These are phyloP conservation scores for Coemansia sp. DNA, from an alignment of 192 early-diverging fungal genomes.

Conservation along the genomic window DNA sequence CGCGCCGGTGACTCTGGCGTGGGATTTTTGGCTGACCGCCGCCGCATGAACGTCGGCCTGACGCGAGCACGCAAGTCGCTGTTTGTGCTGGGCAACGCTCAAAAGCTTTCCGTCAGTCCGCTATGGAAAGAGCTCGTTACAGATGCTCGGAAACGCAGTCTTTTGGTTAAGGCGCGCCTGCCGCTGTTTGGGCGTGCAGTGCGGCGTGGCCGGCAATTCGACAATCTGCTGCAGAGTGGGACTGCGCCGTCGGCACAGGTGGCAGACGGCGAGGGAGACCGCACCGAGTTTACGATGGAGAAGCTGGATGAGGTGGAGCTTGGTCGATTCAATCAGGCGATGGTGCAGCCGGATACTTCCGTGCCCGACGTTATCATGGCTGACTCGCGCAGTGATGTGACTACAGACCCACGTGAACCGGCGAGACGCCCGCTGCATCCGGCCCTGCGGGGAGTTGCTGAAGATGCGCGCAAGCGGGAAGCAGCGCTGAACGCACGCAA, in stretches of 20 bases:
- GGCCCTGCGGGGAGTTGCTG: background rate
- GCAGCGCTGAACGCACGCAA: constrained; percentile 2
- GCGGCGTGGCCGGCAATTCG: background rate
- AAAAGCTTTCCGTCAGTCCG: constrained; percentile 57
- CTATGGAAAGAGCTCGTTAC: constrained; percentile 75
- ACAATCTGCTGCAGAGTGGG: constrained; percentile 10
- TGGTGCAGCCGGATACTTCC: background rate
- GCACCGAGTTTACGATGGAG: constrained; percentile 33
- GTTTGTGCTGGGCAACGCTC: constrained; percentile 75
- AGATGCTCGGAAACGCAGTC: constrained; percentile 52
- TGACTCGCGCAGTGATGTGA: background rate
- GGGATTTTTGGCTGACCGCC: constrained; percentile 79
- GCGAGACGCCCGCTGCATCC: background rate
- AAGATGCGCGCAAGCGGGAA: constrained; percentile 6
- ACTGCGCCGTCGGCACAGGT: background rate
- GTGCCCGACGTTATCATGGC: background rate
- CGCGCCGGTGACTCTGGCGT: constrained; percentile 67
- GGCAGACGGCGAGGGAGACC: constrained; percentile 42
- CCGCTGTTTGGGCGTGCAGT: constrained; percentile 28
- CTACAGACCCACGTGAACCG: background rate
- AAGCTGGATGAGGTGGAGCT: constrained; percentile 24
- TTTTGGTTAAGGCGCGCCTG: constrained; percentile 15
- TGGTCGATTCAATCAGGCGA: constrained; percentile 8
- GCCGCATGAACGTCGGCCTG: constrained; percentile 91
- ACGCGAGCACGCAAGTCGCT: constrained; percentile 84